Evolutionary conservation across 257 asterid genomes (phyloP).

Genomic region (Solanum paucissectum): DNA sequence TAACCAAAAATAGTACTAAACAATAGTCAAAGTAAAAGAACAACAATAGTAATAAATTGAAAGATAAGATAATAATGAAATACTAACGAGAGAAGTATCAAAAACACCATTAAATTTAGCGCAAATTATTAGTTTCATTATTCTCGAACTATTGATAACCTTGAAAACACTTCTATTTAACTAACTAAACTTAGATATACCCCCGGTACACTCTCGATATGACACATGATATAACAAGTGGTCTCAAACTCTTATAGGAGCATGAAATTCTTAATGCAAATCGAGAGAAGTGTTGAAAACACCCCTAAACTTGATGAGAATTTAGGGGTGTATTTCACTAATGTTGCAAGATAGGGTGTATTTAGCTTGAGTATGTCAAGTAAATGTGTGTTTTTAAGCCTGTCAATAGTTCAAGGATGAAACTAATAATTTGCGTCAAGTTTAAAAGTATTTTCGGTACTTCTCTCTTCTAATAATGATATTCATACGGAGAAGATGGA

Average conservation of each 20-base stretch:
- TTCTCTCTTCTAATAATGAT: background rate
- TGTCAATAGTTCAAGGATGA: background rate
- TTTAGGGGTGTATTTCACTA: background rate
- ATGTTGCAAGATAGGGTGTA: background rate
- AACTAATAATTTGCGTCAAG: too few relatives aligned
- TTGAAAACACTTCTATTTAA: background rate
- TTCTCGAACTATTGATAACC: background rate
- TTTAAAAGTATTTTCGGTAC: background rate
- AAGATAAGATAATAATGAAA: background rate
- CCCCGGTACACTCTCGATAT: background rate
- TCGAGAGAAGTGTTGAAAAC: background rate
- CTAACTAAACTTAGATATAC: too few relatives aligned
- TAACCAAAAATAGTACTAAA: background rate
- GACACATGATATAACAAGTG: background rate
- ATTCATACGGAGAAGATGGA: background rate
- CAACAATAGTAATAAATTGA: background rate
- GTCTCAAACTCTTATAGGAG: background rate
- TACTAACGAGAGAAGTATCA: too few relatives aligned
- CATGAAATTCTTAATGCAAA: too few relatives aligned
- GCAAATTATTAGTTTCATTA: too few relatives aligned
- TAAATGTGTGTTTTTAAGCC: rapidly evolving
- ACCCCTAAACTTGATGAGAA: background rate
- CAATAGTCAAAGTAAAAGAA: background rate
- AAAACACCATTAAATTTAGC: too few relatives aligned
- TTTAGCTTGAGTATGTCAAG: background rate